Conservation (phyloP, 495 filamentous ascomycete genomes). For the Aspergillus funiculosus region DNA sequence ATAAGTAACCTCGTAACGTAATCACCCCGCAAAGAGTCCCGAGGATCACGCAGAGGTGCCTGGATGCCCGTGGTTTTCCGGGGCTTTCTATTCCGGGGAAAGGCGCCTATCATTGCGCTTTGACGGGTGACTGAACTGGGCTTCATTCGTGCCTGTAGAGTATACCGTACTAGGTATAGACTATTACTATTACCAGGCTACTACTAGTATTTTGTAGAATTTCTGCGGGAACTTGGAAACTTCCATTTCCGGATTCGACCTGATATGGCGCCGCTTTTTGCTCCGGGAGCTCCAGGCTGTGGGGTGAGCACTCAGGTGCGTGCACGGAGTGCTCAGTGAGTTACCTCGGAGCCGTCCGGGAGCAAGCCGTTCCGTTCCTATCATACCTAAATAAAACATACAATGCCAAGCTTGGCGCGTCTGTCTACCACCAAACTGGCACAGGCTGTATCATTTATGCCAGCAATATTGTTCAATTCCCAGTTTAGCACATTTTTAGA, state of each 20-base stretch:
- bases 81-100: constrained; percentile 16
- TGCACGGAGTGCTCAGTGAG: background rate
- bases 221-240: background rate
- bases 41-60: constrained; percentile 10
- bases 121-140: too few relatives aligned
- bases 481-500: too few relatives aligned
- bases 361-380: background rate
- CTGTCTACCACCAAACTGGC: too few relatives aligned
- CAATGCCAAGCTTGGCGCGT: too few relatives aligned
- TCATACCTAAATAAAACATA: too few relatives aligned
- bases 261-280: background rate
- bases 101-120: too few relatives aligned
- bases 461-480: too few relatives aligned
- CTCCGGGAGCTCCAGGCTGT: background rate
- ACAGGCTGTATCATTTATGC: too few relatives aligned
- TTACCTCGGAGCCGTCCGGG: background rate
- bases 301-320: background rate
- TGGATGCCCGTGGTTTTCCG: constrained; percentile 19
- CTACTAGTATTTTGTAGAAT: too few relatives aligned
- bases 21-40: constrained; percentile 7
- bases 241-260: background rate
- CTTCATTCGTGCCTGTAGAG: too few relatives aligned
- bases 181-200: too few relatives aligned
- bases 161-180: too few relatives aligned
- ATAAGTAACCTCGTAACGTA: constrained; percentile 2